Evolutionary conservation across 169 alveolate species (phyloP).

Genomic region (Miamiensis avidus): DNA sequence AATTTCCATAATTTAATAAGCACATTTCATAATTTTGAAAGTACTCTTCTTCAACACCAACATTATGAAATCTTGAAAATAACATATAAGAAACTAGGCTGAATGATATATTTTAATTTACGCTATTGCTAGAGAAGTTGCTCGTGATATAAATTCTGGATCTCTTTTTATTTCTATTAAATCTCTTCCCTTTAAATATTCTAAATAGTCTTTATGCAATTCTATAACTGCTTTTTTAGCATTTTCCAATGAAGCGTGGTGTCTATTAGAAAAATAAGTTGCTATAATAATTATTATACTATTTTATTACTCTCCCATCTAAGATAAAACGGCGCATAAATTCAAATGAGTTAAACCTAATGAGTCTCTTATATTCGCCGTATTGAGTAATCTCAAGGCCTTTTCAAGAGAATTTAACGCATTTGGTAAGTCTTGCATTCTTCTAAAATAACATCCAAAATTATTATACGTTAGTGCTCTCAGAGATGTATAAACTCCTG

Average conservation of each 20-base stretch:
- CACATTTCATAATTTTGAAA: slow-evolving; percentile 22
- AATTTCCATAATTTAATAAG: slow-evolving; percentile 20
- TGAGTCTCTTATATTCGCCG: neutral
- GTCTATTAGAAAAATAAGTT: neutral
- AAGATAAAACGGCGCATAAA: slow-evolving; percentile 14
- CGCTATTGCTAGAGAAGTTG: slow-evolving; percentile 15
- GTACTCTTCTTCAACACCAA: slow-evolving; percentile 26
- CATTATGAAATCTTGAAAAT: slow-evolving; percentile 4
- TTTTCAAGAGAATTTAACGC: slow-evolving; percentile 46
- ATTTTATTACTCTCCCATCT: slow-evolving; percentile 14
- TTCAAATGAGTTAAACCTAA: slow-evolving; percentile 17
- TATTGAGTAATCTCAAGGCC: slow-evolving; percentile 18
- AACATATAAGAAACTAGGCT: too few relatives aligned
- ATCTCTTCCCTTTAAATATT: slow-evolving; percentile 1
- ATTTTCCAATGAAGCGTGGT: slow-evolving; percentile 28
- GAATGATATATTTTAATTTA: too few relatives aligned
- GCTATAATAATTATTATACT: neutral
- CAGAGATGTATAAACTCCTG: neutral
- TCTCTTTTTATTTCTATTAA: neutral
- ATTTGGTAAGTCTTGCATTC: slow-evolving; percentile 40
- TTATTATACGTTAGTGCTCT: slow-evolving; percentile 60
- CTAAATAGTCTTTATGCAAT: slow-evolving; percentile 18
- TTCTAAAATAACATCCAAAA: slow-evolving; percentile 56
- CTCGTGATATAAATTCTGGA: slow-evolving; percentile 3
- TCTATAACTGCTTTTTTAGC: slow-evolving; percentile 28